Evolutionary conservation across 2,329 filamentous ascomycete genomes (phyloP).

Genomic region (Aspergillus costaricaensis): DNA sequence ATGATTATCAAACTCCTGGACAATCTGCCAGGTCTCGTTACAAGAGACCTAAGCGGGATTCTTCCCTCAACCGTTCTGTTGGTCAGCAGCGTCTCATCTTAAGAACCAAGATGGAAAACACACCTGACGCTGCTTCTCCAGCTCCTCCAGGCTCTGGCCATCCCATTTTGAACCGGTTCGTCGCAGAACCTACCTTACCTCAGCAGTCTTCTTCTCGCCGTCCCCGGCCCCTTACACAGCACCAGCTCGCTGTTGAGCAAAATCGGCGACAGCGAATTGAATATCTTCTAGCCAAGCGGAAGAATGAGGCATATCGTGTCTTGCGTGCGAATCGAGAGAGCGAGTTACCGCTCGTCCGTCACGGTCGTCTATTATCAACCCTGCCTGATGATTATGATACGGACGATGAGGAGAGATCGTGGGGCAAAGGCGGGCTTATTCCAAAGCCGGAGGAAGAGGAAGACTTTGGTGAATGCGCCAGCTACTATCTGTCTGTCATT

Average conservation of each 20-base stretch:
- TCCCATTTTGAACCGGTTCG: constrained; percentile 45
- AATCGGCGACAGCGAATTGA: constrained; percentile 52
- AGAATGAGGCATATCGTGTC: constrained; percentile 39
- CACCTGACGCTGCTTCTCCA: constrained; percentile 44
- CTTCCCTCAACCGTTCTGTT: constrained; percentile 38
- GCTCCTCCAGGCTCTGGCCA: constrained; percentile 47
- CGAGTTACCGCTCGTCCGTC: constrained; percentile 43
- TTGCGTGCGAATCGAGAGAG: constrained; percentile 42
- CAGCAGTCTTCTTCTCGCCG: constrained; percentile 39
- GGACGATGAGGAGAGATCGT: constrained; percentile 47
- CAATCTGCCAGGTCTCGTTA: constrained; percentile 40
- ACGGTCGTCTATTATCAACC: constrained; percentile 44
- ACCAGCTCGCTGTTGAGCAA: constrained; percentile 53
- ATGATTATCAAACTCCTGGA: constrained; percentile 42
- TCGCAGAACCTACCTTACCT: constrained; percentile 34
- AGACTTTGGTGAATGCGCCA: constrained; percentile 52
- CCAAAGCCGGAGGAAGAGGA: constrained; percentile 47
- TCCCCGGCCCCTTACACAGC: constrained; percentile 51
- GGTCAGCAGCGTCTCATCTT: constrained; percentile 46
- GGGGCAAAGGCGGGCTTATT: constrained; percentile 46
- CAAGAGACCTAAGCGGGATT: constrained; percentile 43
- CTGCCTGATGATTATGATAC: constrained; percentile 50
- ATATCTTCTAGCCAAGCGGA: constrained; percentile 48
- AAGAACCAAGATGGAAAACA: constrained; percentile 48
- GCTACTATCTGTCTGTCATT: constrained; percentile 46